These are phyloP conservation scores for Acanthamoeba healyi DNA, from an alignment of 208 protist genomes.

Conservation along the genomic window DNA sequence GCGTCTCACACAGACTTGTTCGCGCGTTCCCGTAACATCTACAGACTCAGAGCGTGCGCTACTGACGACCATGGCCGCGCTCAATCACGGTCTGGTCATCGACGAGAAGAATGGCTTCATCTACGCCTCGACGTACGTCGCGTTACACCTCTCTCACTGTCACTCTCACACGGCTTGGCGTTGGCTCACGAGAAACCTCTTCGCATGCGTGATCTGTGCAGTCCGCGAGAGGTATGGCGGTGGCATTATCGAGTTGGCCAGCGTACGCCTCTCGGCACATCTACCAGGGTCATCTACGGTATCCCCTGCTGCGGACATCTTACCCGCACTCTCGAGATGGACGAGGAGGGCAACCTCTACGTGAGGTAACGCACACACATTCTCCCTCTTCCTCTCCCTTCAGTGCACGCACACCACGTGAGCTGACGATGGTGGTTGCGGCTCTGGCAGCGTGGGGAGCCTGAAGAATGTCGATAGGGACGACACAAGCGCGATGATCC, in stretches of 20 bases:
- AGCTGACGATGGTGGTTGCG: too few species aligned
- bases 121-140: conserved; percentile 21
- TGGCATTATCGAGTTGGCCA: conserved; percentile 8
- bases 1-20: too few species aligned
- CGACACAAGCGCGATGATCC: conserved; percentile 2
- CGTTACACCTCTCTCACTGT: not conserved
- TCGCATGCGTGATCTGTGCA: too few species aligned
- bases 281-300: not conserved
- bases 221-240: not conserved
- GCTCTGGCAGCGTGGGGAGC: not conserved
- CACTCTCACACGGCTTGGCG: not conserved
- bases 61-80: not conserved
- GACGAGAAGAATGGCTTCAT: not conserved
- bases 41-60: not conserved
- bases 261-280: not conserved
- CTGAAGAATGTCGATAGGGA: not conserved
- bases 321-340: conserved; percentile 24
- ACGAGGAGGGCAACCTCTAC: conserved; percentile 8
- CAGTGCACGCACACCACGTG: too few species aligned
- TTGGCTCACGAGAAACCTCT: not conserved
- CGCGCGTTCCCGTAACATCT: not conserved
- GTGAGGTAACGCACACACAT: not conserved
- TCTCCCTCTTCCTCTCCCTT: too few species aligned
- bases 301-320: not conserved
- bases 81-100: conserved; percentile 25